Base-by-base conservation (phyloP, 352 stramenopile genomes). In the Pythium vanterpoolii region DNA sequence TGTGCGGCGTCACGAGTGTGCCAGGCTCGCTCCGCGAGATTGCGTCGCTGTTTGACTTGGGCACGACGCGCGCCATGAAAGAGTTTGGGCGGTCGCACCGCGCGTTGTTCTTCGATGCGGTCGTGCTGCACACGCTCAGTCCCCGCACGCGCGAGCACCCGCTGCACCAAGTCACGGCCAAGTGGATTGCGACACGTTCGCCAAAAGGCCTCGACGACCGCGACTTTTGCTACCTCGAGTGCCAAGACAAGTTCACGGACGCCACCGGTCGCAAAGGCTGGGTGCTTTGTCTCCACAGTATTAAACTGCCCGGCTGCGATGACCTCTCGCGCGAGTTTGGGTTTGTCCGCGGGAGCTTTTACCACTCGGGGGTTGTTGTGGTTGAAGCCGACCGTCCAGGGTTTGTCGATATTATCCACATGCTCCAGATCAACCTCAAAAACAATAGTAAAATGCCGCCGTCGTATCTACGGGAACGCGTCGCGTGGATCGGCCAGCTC, bases 171-270 rank as follows among this genome's bases (percentile, higher is more conserved):
- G 81, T 93, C 42, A 90, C 83, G 36, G 83, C 86, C 66, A 93
- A 93, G 62, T 95, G 86, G 86, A 76, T 87, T 63, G 79, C 75
- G 0, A 62, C 83, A 28, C 68, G 79, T 51, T 80, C 72, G 53
- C 78, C 83, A n/a, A 67, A 71, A 14, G 80, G 77, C 21, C 49
- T 90, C 1, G 71, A 77, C 13, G 73, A 93, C 66, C 79, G 83
- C 28, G 81, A 93, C 62, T 92, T 86, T 60, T 89, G 79, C 62
- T 89, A 76, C 55, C 59, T 90, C 19, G 85, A 95, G 72, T 93
- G 82, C 58, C 86, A 95, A 49, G 83, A 95, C 69, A 86, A 90
- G 71, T 95, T 95, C 47, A 84, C 89, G 4, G 86, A 95, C 67
- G 82, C 83, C 23, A 72, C 64, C 30, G 83, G 86, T 26, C 78